These are phyloP conservation scores for Fusarium torulosum DNA, from an alignment of 2,329 filamentous ascomycete genomes.

Conservation along the genomic window DNA sequence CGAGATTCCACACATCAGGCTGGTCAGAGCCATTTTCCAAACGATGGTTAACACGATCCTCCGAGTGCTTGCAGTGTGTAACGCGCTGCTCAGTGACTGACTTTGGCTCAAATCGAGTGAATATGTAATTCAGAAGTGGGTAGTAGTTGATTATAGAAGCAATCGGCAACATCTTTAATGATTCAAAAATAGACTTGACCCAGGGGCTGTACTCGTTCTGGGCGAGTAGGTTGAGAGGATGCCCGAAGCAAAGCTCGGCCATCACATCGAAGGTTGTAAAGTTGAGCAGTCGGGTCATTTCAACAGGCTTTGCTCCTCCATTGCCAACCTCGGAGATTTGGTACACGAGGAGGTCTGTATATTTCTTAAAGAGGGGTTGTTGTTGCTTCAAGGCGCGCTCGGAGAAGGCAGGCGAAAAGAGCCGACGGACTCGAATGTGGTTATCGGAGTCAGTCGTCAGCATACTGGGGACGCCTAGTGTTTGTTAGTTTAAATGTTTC, in stretches of 20 bases:
- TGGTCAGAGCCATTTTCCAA: constrained; percentile 21
- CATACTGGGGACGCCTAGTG: constrained; percentile 19
- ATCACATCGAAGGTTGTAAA: constrained; percentile 49
- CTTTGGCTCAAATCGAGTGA: constrained; percentile 15
- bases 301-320: constrained; percentile 5
- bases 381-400: constrained; percentile 31
- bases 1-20: constrained; percentile 28
- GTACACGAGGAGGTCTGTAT: constrained; percentile 16
- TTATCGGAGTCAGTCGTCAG: constrained; percentile 1
- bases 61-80: constrained; percentile 12
- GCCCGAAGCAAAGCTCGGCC: constrained; percentile 47
- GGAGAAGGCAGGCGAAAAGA: constrained; percentile 22
- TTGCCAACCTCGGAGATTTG: constrained; percentile 20
- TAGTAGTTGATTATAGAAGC: constrained; percentile 16
- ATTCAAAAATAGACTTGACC: constrained; percentile 44
- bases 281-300: constrained; percentile 22
- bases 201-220: constrained; percentile 45
- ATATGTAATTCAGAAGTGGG: constrained; percentile 3
- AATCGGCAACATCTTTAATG: constrained; percentile 8
- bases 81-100: constrained; percentile 10
- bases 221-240: constrained; percentile 44
- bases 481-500: background rate
- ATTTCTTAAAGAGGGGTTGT: constrained; percentile 21
- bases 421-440: constrained; percentile 8
- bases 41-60: constrained; percentile 10